Percentiles rank a stretch among this genome's conserved stretches.
Evolutionary conservation across 345 rosid species (phyloP).

Genomic region (Eucalyptus erythrocorys): DNA sequence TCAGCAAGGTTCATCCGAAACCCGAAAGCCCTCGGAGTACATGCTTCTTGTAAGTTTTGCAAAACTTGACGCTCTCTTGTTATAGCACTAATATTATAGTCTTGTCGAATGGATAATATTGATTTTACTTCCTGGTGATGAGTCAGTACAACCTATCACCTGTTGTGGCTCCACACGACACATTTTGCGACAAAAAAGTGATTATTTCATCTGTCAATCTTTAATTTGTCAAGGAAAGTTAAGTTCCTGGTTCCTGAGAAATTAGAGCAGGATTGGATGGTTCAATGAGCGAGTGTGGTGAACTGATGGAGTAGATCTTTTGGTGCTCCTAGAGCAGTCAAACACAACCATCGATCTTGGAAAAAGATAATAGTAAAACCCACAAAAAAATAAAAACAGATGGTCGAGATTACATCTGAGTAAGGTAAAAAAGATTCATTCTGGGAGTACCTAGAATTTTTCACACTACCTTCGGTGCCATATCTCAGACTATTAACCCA

Average conservation of each 20-base stretch:
- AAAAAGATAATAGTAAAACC: not conserved
- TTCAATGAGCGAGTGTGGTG: not conserved
- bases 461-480: not conserved
- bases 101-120: not conserved
- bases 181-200: not conserved
- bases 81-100: not conserved
- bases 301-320: not conserved
- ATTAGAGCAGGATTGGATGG: not conserved
- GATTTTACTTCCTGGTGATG: not conserved
- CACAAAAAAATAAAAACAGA: not conserved
- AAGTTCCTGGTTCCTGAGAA: not conserved
- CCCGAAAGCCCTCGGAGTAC: constrained; percentile 20
- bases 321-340: not conserved
- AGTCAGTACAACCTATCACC: not conserved
- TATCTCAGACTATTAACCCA: not conserved
- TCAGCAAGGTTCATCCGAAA: not conserved
- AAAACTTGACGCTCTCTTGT: not conserved
- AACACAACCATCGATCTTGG: not conserved
- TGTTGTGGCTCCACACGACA: not conserved
- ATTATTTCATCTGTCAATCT: not conserved
- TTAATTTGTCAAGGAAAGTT: not conserved
- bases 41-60: constrained; percentile 63
- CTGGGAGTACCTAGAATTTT: not conserved
- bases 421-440: not conserved
- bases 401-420: not conserved